These are phyloP conservation scores for Gastrolobium villosum DNA, from an alignment of 306 rosid genomes.

Conservation along the genomic window DNA sequence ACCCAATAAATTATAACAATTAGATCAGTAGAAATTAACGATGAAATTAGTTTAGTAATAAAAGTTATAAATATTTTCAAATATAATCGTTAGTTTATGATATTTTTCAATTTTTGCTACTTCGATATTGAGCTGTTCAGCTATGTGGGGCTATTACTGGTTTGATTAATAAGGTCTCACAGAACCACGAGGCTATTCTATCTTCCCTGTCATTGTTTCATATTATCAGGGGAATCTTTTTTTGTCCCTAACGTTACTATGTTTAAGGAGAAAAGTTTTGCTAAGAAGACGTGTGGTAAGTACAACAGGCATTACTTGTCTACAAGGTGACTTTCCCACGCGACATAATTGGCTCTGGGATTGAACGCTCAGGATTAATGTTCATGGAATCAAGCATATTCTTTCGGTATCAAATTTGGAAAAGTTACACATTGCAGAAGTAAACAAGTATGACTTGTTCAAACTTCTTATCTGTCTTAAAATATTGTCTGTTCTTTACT, in stretches of 20 bases:
- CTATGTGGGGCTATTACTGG: too few relatives aligned
- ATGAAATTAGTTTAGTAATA: too few relatives aligned
- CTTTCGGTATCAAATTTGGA: slow-evolving; percentile 50
- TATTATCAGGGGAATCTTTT: background rate
- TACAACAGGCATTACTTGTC: background rate
- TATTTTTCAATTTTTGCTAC: too few relatives aligned
- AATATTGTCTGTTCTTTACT: slow-evolving; percentile 59
- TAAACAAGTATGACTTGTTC: slow-evolving; percentile 61
- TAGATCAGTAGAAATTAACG: too few relatives aligned
- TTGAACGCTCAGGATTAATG: slow-evolving; percentile 54
- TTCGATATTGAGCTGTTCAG: too few relatives aligned
- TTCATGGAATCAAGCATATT: slow-evolving; percentile 64
- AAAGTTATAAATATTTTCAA: too few relatives aligned
- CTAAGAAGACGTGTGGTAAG: background rate
- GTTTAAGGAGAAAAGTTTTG: background rate
- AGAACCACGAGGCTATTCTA: background rate
- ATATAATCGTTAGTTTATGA: too few relatives aligned
- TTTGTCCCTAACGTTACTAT: background rate
- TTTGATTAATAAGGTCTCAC: background rate
- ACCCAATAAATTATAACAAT: too few relatives aligned
- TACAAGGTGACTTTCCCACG: background rate
- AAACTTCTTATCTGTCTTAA: slow-evolving; percentile 57
- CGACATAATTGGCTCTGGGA: too few relatives aligned
- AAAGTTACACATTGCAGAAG: slow-evolving; percentile 23
- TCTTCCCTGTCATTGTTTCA: background rate